These are phyloP conservation scores for Cocos nucifera DNA, from an alignment of 176 grass and related monocot species.

Conservation along the genomic window DNA sequence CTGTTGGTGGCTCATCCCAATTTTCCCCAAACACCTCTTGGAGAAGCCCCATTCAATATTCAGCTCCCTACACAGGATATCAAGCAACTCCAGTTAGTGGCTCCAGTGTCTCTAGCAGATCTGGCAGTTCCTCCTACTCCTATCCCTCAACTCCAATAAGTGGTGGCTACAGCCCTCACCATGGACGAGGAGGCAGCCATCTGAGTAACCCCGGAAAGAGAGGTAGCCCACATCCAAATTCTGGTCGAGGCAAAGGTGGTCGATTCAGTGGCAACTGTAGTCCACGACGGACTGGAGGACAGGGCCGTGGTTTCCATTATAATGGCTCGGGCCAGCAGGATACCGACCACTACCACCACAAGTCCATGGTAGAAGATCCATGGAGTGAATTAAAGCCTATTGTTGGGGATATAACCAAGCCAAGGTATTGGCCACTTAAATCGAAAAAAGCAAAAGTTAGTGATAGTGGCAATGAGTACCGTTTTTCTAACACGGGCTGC, in stretches of 20 bases:
- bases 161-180: constrained; percentile 5
- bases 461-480: constrained; percentile 9
- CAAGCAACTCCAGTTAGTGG: neutral
- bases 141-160: neutral
- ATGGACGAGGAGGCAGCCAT: constrained; percentile 1
- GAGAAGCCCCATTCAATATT: too few relatives aligned
- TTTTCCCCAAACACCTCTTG: too few relatives aligned
- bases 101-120: neutral
- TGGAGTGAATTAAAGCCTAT: constrained; percentile 22
- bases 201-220: neutral
- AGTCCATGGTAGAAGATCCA: constrained; percentile 30
- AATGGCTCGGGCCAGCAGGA: neutral
- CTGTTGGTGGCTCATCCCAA: neutral
- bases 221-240: constrained; percentile 12
- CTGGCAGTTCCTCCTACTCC: neutral
- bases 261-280: neutral
- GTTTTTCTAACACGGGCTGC: neutral
- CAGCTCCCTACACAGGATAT: too few relatives aligned
- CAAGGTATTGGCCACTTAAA: constrained; percentile 12
- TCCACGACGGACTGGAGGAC: neutral
- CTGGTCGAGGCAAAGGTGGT: neutral
- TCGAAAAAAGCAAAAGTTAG: constrained; percentile 16
- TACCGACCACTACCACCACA: constrained; percentile 8
- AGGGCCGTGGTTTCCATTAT: constrained; percentile 15
- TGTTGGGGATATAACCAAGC: constrained; percentile 15